Evolutionary conservation across 1,139 yeast species (phyloP), one percentile per base, ranked within the genome.

Genomic region (Sugiyamaella japonica): DNA sequence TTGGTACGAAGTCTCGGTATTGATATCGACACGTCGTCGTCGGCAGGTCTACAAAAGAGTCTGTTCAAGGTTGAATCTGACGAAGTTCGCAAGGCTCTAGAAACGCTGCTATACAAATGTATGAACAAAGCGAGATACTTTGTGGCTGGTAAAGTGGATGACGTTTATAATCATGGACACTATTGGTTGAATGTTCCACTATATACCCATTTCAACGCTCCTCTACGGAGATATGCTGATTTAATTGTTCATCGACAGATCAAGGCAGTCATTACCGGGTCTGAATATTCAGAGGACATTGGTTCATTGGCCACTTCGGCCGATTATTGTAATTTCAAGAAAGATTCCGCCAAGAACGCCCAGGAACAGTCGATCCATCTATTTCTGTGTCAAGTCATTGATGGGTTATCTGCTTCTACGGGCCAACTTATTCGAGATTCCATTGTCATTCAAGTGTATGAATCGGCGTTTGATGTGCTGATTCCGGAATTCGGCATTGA

Each of bases 401-500:
- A 86, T 67, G 88, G 84, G 49, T 80, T 88, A 78, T 82, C 95
- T 59, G 82, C 81, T 56, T 76, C 79, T 32, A 83, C 93, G 7
- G 70, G 70, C 10, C 97, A 90, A 69, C 71, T 90, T 50, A 78
- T 91, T 62, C 84, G 90, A 45, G 83, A 85, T 80, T 97, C 96
- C 12, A 83, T 90, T 12, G 95, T 93, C 40, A 74, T 90, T 37
- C 97, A 90, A 70, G 98, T 91, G 7, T 91, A 91, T 68, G 98
- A 93, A 71, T 89, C 97, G 1, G 89, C 98, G 1, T 93, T 93
- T 74, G 99, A 93, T 71, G 95, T 93, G 7, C 83, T 89, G 60
- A 79, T 93, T 59, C 98, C 98, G 1, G 97, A 89, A 63, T 86
- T 91, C 73, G 98, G 99, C 42, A 89, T 93, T 62, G 99, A 93